phyloP scores from a whole-genome alignment of 2,329 filamentous ascomycete genomes.

The Colletotrichum brevisporum region DNA sequence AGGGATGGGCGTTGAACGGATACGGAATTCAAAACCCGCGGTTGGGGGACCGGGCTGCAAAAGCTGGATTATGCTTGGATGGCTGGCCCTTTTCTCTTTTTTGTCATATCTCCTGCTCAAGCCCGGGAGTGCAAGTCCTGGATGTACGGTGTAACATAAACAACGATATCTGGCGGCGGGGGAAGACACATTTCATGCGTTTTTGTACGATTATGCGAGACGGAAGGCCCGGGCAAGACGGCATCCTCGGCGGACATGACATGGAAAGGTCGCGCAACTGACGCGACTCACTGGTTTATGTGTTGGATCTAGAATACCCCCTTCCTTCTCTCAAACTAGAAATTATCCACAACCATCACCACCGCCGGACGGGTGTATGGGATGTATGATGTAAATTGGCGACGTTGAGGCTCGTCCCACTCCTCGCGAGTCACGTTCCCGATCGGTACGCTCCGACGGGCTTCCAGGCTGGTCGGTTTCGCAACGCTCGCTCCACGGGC shows the following conservation, averaged over 20 bases:
- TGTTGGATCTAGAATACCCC: conserved; percentile 28
- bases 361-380: too few species aligned
- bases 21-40: neutral
- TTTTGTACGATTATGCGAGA: conserved; percentile 34
- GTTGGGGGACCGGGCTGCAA: neutral
- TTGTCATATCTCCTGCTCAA: neutral
- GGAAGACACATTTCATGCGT: too few species aligned
- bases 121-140: neutral
- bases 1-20: conserved; percentile 13
- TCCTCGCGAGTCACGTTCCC: conserved; percentile 21
- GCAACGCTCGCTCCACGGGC: neutral
- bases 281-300: neutral
- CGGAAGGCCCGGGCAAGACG: conserved; percentile 6
- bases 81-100: too few species aligned
- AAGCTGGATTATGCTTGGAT: conserved; percentile 3
- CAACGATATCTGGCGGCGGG: too few species aligned
- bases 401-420: conserved; percentile 1
- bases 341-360: neutral
- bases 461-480: neutral
- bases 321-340: neutral
- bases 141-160: conserved; percentile 14
- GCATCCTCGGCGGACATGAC: conserved; percentile 13
- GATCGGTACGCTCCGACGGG: neutral
- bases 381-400: conserved; percentile 29
- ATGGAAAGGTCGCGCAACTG: neutral